Evolutionary conservation across 2,329 filamentous ascomycete species (phyloP), one percentile per base, ranked within the genome.

Genomic region (Cladosporium austrohemisphaericum): DNA sequence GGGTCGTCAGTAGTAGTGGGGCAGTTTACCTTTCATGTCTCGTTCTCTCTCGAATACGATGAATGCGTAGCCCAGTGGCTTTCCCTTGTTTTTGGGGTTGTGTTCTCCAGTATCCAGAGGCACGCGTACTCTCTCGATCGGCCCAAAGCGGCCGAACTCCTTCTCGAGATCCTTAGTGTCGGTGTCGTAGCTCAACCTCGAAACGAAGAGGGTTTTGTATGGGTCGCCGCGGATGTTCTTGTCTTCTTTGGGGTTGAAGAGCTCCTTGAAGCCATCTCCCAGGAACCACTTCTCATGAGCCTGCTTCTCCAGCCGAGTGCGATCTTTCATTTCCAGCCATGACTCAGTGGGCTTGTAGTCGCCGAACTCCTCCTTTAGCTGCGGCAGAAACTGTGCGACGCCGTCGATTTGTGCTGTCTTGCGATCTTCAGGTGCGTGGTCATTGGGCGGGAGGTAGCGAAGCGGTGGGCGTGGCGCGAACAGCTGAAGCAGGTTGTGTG

Each of bases 1-100:
- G 38, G 37, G 19, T 36, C 32, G 49, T 51, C 49, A 23, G 36
- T 40, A 31, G 16, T 20, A 41, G 22, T 10, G 13, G 22, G 33
- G 33, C 28, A 10, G 25, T 51, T 41, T 94, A 96, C 91, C 90
- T 89, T 94, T 94, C 91, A 97, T 96, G 68, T 97, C 93, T 71
- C 92, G 91, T 73, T 97, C 93, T 68, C 88, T 85, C 71, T 97
- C 92, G 67, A 92, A 98, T 48, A 97, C 88, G 60, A 98, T 86
- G 66, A 98, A 98, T 54, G 89, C 93, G 70, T 98, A 98, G 54
- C 93, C 93, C 63, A 85, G 80, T 65, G 94, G 88, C 72, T 91
- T 89, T 11, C 54, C 56, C 64, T 71, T 74, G 50, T 78, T 81
- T 68, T 78, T 85, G 64, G 80, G 80, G 59, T 78, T 72, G 66